Evolutionary conservation across 345 rosid genomes (phyloP), one percentile per base, ranked within the genome.

Genomic region (Sisymbrium irio): DNA sequence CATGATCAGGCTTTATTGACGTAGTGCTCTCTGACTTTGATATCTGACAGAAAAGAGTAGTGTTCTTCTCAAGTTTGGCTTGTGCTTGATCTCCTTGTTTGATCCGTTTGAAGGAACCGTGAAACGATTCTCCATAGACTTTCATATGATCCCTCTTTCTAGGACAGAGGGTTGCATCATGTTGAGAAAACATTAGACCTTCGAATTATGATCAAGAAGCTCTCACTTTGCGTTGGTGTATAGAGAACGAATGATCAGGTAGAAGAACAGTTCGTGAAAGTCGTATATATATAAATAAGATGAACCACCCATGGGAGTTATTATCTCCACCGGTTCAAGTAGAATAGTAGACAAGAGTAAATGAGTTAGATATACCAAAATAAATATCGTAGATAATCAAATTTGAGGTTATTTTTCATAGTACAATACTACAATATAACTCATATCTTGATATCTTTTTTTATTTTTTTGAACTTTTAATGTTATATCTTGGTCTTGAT

Each of bases 331-430:
- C 79, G 71, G 71, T 63, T 56, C 66, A 76, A 63, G 65, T 22
- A 76, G 71, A 69, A 62, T 44, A 41, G 74, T 75, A 75, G 74
- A 28, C 71, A 69, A 70, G 54, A 76, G 28, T 69, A 36, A 76
- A 76, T 76, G 75, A 76, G 79, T 76, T 76, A 69, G 79, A 76
- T 69, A 67, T 49, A 44, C 53, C 60, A 54, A 62, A 76, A 54
- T 76, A 40, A 67, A 75, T 50, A 61, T 42, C 56, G 60, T 75
- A 4, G 68, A 67, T 67, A 59, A 50, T 60, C 63, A 5, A 30
- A 49, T 53, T 17, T 75, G 2, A 18, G 36, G 49, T 32, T 66
- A 58, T 33, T 51, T 61, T 68, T 56, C 69, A 33, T 53, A 45
- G 54, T 59, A 53, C 32, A 49, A 51, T 10, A 56, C n/a, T n/a